Base-by-base conservation (phyloP, 225 moss, liverwort and hornwort species). In the Climacium dendroides region DNA sequence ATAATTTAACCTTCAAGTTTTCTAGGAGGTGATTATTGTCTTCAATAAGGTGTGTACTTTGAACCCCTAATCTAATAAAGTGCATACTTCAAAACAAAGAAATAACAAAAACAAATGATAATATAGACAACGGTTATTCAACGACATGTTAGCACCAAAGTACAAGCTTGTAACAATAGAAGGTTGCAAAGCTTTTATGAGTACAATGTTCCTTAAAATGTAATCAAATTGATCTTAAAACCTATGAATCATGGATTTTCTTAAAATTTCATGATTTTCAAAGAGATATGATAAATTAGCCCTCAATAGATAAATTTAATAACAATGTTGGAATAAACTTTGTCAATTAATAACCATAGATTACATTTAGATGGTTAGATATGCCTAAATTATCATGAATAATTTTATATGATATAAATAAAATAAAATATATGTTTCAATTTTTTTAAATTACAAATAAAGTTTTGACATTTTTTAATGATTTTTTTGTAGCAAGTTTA, bases 211-310 rank as follows among this genome's bases (percentile, higher is more conserved):
- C 26, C 9, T 37, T 10, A 78, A 55, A 78, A 25, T 37, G 2
- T 37, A 77, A 55, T 4, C 7, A 55, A 26, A 55, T 26, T 55
- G 37, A 37, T 5, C 5, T 43, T 15, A 26, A 35, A 0, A 0
- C 9, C 0, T 71, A 10, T 0, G 1, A 0, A 1, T 15, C 0
- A 2, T 1, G 0, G 1, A 2, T 4, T 12, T 37, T 67, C 12
- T 37, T 11, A 12, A 12, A 4, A 67, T 67, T n/a, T 14, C 13
- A 67, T 12, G 22, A 67, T 66, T 66, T 65, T n/a, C 4, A 20
- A n/a, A 66, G 6, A 66, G 6, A 11, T 10, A 12, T 6, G 1
- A 10, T 37, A 7, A 22, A 22, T 2, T 23, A 37, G 7, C 1
- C 22, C 2, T 67, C 3, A 8, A 26, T 30, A 37, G 11, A 35